Percentiles rank a stretch among this genome's conserved stretches.
phyloP scores from a whole-genome alignment of 208 protist genomes.

The Trypanosoma platydactyli region DNA sequence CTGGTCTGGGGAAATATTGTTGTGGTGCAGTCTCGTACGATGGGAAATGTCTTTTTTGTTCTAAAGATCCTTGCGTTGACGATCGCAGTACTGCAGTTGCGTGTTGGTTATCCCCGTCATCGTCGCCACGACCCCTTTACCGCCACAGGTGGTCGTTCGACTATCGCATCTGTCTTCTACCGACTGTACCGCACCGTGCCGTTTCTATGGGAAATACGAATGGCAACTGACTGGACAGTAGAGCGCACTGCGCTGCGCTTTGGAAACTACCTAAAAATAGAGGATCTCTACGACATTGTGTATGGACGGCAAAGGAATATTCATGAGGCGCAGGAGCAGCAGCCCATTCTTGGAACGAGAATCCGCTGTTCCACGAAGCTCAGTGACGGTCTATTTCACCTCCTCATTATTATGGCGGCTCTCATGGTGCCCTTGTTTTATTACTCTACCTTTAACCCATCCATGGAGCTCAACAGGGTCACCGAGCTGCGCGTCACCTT shows the following conservation, averaged over 20 bases:
- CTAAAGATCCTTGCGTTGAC: conserved; percentile 46
- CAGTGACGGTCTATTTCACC: conserved; percentile 37
- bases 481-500: conserved; percentile 39
- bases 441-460: conserved; percentile 88
- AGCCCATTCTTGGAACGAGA: conserved; percentile 33
- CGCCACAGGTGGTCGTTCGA: conserved; percentile 36
- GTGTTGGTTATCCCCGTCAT: conserved; percentile 57
- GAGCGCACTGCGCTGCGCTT: conserved; percentile 64
- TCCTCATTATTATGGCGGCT: conserved; percentile 59
- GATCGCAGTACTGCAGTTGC: conserved; percentile 58
- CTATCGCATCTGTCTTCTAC: conserved; percentile 41
- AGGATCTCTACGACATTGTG: conserved; percentile 67
- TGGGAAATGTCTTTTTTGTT: conserved; percentile 48
- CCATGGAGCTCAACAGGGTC: conserved; percentile 47
- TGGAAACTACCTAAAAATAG: conserved; percentile 74
- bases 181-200: conserved; percentile 54
- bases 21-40: conserved; percentile 16
- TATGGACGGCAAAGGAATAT: conserved; percentile 44
- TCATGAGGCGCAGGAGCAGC: conserved; percentile 15
- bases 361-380: conserved; percentile 44
- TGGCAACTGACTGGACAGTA: conserved; percentile 79
- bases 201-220: conserved; percentile 79
- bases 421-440: conserved; percentile 81
- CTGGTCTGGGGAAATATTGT: conserved; percentile 54
- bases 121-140: conserved; percentile 67